Evolutionary conservation across 2,329 filamentous ascomycete genomes (phyloP).

Genomic region (Plenodomus biglobosus): DNA sequence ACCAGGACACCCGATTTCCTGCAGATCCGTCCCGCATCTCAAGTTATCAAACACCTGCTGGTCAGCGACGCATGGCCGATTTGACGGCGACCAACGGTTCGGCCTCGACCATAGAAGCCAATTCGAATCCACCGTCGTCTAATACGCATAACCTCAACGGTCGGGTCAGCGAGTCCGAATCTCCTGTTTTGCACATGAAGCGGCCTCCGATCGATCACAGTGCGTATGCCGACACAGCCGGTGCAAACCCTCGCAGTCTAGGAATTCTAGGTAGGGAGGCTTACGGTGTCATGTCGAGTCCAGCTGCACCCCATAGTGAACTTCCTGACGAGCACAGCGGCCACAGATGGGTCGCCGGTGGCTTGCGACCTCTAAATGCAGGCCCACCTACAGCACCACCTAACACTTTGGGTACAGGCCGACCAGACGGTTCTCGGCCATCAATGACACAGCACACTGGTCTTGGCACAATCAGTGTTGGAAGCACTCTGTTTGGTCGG

Average conservation of each 20-base stretch:
- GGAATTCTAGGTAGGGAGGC: conserved; percentile 28
- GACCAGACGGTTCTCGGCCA: conserved; percentile 25
- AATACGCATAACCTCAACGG: conserved; percentile 29
- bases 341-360: conserved; percentile 29
- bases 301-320: conserved; percentile 29
- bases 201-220: conserved; percentile 34
- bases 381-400: conserved; percentile 12
- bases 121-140: conserved; percentile 44
- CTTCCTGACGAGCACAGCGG: conserved; percentile 27
- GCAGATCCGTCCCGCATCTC: conserved; percentile 29
- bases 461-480: conserved; percentile 37
- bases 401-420: conserved; percentile 23
- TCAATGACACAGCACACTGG: conserved; percentile 31
- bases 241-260: conserved; percentile 30
- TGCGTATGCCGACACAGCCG: conserved; percentile 29
- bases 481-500: conserved; percentile 37
- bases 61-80: conserved; percentile 40
- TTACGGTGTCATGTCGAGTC: conserved; percentile 36
- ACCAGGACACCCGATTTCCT: conserved; percentile 40
- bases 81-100: conserved; percentile 42
- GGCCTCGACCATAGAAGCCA: conserved; percentile 44
- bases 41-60: conserved; percentile 42
- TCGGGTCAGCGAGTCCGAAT: conserved; percentile 38
- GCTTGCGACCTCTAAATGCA: conserved; percentile 20
- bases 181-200: conserved; percentile 44